phyloP scores from a whole-genome alignment of 257 asterid genomes.

The Petunia axillaris region DNA sequence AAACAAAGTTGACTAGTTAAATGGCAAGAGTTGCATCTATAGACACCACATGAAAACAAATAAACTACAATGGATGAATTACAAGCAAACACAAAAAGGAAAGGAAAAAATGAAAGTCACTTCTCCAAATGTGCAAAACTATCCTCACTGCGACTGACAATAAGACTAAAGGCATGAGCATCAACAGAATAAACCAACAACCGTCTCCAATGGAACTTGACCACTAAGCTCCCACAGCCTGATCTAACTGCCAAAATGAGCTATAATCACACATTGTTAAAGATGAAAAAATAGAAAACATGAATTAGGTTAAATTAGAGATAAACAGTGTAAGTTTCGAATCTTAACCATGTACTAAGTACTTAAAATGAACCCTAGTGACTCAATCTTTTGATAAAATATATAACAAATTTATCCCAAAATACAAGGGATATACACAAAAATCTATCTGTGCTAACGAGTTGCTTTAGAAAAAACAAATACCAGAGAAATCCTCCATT shows the following conservation, averaged over 20 bases:
- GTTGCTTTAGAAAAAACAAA: too few relatives aligned
- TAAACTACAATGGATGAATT: not conserved
- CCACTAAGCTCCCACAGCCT: conserved; percentile 90
- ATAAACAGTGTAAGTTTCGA: not conserved
- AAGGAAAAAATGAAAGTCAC: conserved; percentile 39
- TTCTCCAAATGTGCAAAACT: conserved; percentile 94
- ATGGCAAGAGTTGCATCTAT: not conserved
- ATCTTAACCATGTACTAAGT: not conserved
- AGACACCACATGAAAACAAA: conserved; percentile 12
- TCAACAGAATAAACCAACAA: conserved; percentile 93
- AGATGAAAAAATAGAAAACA: conserved; percentile 25
- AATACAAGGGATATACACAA: too few relatives aligned
- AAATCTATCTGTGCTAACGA: too few relatives aligned
- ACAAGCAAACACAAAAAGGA: not conserved
- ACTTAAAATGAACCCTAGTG: not conserved
- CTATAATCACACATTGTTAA: conserved; percentile 8
- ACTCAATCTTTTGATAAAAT: not conserved
- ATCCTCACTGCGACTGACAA: conserved; percentile 96
- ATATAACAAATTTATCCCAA: too few relatives aligned
- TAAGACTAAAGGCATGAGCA: conserved; percentile 86
- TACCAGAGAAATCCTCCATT: too few relatives aligned
- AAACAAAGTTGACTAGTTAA: conserved; percentile 9
- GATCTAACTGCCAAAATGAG: conserved; percentile 65
- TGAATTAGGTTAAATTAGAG: conserved; percentile 2
- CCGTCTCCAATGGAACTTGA: conserved; percentile 89